Evolutionary conservation across 1,284 basidiomycete genomes (phyloP).

Genomic region (Melampsora larici-populina): DNA sequence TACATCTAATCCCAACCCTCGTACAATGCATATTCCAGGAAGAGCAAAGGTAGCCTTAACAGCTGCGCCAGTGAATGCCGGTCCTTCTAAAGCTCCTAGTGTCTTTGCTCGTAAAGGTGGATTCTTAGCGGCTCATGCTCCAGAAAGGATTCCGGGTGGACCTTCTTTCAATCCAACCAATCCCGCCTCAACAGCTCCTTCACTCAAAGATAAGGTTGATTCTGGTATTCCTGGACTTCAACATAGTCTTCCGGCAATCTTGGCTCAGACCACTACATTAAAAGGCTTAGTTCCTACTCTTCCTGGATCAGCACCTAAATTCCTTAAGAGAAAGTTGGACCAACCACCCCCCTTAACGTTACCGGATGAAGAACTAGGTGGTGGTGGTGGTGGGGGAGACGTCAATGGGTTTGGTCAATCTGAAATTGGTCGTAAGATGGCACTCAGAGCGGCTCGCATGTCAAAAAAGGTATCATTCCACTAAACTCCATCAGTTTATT

Average conservation of each 20-base stretch:
- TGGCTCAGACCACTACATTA: conserved; percentile 40
- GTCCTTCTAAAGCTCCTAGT: conserved; percentile 33
- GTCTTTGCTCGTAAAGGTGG: conserved; percentile 43
- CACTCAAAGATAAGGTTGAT: conserved; percentile 36
- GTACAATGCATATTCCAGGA: conserved; percentile 39
- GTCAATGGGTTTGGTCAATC: conserved; percentile 42
- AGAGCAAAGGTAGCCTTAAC: conserved; percentile 41
- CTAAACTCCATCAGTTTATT: background rate
- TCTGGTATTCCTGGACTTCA: conserved; percentile 43
- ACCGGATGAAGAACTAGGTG: no score
- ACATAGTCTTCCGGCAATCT: conserved; percentile 41
- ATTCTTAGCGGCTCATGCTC: conserved; percentile 42
- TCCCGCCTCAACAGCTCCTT: background rate
- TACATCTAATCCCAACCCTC: conserved; percentile 6
- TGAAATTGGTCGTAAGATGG: conserved; percentile 39
- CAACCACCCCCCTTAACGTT: conserved; percentile 41
- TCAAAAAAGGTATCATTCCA: conserved; percentile 41
- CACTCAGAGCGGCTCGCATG: conserved; percentile 39
- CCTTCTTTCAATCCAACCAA: background rate
- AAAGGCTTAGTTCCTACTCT: conserved; percentile 29
- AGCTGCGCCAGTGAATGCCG: conserved; percentile 12
- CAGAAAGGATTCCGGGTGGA: conserved; percentile 37
- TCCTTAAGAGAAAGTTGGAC: conserved; percentile 33
- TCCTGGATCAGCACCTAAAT: conserved; percentile 1
- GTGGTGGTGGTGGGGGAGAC: conserved; percentile 28